These are phyloP conservation scores for Sarcodon aspratus DNA, from an alignment of 768 basidiomycete species.

Conservation along the genomic window DNA sequence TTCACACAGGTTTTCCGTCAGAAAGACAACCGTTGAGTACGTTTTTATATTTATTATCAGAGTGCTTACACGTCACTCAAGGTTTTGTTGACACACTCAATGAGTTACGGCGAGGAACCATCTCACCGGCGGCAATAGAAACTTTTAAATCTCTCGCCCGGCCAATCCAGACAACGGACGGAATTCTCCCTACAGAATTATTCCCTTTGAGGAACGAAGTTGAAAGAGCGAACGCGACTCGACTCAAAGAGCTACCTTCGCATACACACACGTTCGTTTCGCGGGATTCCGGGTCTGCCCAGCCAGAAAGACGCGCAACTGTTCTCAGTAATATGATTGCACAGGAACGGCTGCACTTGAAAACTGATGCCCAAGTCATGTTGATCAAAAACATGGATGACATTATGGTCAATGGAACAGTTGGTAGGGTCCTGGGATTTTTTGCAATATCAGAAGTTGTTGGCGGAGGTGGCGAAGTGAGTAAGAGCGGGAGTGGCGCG, in stretches of 20 bases:
- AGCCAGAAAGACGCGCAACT: constrained; percentile 33
- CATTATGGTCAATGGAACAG: constrained; percentile 56
- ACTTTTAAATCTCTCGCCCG: constrained; percentile 39
- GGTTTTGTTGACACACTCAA: constrained; percentile 69
- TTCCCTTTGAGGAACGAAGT: constrained; percentile 66
- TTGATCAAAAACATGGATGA: constrained; percentile 59
- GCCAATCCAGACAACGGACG: constrained; percentile 14
- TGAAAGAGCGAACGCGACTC: constrained; percentile 44
- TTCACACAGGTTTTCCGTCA: constrained; percentile 69
- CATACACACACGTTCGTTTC: constrained; percentile 32
- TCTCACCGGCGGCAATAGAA: constrained; percentile 32
- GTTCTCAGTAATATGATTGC: constrained; percentile 55
- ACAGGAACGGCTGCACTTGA: constrained; percentile 40
- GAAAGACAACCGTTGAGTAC: constrained; percentile 44
- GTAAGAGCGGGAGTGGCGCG: constrained; percentile 20
- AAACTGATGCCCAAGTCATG: constrained; percentile 55
- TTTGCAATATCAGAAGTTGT: constrained; percentile 13
- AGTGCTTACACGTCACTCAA: constrained; percentile 12
- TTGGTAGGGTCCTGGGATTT: constrained; percentile 53
- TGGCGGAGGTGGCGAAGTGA: constrained; percentile 10
- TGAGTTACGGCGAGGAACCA: constrained; percentile 54
- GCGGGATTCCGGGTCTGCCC: constrained; percentile 36
- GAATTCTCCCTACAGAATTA: constrained; percentile 36
- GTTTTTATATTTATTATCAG: neutral
- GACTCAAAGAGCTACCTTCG: constrained; percentile 37